These are phyloP conservation scores for Populus simonii DNA, from an alignment of 345 rosid genomes.

Conservation along the genomic window DNA sequence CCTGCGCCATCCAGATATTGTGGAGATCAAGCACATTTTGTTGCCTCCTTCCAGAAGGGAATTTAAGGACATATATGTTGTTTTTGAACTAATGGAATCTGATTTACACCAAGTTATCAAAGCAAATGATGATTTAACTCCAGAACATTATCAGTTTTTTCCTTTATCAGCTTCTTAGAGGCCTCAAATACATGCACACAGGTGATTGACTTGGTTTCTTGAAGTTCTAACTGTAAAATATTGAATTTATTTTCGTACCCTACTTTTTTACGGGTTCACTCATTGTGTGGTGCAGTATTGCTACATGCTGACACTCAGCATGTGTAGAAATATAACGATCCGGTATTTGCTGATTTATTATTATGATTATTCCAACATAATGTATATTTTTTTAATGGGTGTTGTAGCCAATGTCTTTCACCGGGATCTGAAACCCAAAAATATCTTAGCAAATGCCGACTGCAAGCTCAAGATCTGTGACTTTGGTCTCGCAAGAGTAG, in stretches of 20 bases:
- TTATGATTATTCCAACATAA: background rate
- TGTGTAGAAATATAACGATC: background rate
- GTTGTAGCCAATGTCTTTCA: conserved; percentile 85
- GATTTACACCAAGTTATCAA: conserved; percentile 91
- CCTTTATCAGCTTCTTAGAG: conserved; percentile 91
- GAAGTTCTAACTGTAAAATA: background rate
- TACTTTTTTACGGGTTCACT: background rate
- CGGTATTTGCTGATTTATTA: background rate
- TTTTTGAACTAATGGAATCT: conserved; percentile 89
- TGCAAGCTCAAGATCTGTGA: conserved; percentile 97
- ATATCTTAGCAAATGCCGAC: conserved; percentile 91
- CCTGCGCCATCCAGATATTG: conserved; percentile 86
- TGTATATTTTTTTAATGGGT: conserved; percentile 1
- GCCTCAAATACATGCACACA: conserved; percentile 92
- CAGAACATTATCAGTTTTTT: conserved; percentile 89
- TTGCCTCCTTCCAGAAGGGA: conserved; percentile 88
- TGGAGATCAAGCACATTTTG: conserved; percentile 88
- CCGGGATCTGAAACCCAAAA: conserved; percentile 89
- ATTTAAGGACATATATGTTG: conserved; percentile 83
- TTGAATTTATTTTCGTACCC: background rate
- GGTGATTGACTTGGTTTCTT: conserved; percentile 37
- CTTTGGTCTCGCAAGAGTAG: conserved; percentile 98
- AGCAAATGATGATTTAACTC: conserved; percentile 91
- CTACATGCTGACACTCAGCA: background rate
- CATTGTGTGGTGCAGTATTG: background rate